Conservation (phyloP, 2,329 filamentous ascomycete species). For the Cryphonectria radicalis region DNA sequence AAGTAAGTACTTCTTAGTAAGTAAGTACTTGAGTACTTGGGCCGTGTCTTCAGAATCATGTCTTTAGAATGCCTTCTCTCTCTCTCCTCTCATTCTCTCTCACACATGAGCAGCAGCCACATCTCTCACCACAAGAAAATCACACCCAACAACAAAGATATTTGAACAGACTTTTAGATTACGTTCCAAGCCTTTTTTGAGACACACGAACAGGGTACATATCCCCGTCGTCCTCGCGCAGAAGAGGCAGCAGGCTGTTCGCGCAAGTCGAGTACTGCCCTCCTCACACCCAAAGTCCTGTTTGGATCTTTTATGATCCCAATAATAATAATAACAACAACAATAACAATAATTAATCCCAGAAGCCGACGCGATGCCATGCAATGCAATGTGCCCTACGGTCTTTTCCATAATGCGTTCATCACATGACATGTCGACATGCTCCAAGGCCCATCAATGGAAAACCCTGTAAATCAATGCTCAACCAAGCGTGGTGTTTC, state of each 20-base stretch:
- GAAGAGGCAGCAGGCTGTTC: neutral
- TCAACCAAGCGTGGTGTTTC: neutral
- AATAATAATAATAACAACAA: neutral
- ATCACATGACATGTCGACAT: neutral
- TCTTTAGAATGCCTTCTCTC: too few relatives aligned
- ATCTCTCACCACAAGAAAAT: neutral
- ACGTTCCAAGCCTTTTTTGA: neutral
- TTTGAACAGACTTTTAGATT: constrained; percentile 6
- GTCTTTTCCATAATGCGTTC: neutral
- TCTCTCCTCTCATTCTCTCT: too few relatives aligned
- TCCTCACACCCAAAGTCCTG: neutral
- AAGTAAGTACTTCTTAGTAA: too few relatives aligned
- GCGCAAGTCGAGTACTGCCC: neutral
- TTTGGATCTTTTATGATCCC: neutral
- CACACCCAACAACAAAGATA: neutral
- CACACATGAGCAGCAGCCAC: too few relatives aligned
- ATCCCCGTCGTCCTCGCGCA: neutral
- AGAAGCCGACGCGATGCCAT: neutral
- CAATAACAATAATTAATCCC: neutral
- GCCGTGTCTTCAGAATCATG: too few relatives aligned
- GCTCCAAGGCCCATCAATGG: neutral
- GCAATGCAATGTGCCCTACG: neutral
- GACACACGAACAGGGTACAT: neutral
- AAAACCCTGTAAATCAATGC: neutral
- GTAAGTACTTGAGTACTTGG: too few relatives aligned